Evolutionary conservation across 2,329 filamentous ascomycete species (phyloP).

Genomic region (Emydomyces testavorans): DNA sequence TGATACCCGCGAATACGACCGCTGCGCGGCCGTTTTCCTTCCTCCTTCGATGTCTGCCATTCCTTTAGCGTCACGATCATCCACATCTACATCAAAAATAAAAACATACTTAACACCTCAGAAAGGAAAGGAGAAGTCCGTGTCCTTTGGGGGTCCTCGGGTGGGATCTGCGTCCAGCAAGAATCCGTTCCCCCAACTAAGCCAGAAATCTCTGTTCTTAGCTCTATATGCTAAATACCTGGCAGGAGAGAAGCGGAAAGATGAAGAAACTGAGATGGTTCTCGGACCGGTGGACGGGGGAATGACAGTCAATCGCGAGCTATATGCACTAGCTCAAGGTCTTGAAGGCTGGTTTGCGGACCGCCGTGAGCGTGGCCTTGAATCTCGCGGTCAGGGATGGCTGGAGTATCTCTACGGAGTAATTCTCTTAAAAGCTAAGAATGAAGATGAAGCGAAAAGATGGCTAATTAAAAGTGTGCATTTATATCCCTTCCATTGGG

Average conservation of each 20-base stretch:
- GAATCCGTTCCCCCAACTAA: slow-evolving; percentile 46
- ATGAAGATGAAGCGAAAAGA: slow-evolving; percentile 69
- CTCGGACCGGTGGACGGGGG: slow-evolving; percentile 85
- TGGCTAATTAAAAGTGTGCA: slow-evolving; percentile 85
- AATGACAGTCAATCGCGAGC: slow-evolving; percentile 71
- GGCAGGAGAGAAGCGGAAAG: slow-evolving; percentile 87
- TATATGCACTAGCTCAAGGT: slow-evolving; percentile 61
- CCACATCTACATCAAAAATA: slow-evolving; percentile 29
- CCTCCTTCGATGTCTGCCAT: slow-evolving; percentile 66
- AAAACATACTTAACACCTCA: slow-evolving; percentile 34
- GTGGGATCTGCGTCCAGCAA: slow-evolving; percentile 23
- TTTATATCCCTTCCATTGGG: slow-evolving; percentile 90
- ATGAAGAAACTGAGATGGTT: slow-evolving; percentile 95
- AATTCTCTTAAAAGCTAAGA: slow-evolving; percentile 80
- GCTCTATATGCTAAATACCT: slow-evolving; percentile 87
- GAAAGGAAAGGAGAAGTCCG: slow-evolving; percentile 52
- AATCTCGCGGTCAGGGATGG: slow-evolving; percentile 70
- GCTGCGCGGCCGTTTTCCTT: slow-evolving; percentile 79
- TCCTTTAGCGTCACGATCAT: slow-evolving; percentile 42
- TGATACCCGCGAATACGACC: slow-evolving; percentile 88
- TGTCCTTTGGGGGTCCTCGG: slow-evolving; percentile 29
- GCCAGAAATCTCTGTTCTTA: slow-evolving; percentile 85
- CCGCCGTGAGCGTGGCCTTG: slow-evolving; percentile 48
- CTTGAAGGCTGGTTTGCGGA: slow-evolving; percentile 72
- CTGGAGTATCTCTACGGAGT: slow-evolving; percentile 76